Evolutionary conservation across 192 early-diverging fungal species (phyloP).

Genomic region (Coemansia sp.): DNA sequence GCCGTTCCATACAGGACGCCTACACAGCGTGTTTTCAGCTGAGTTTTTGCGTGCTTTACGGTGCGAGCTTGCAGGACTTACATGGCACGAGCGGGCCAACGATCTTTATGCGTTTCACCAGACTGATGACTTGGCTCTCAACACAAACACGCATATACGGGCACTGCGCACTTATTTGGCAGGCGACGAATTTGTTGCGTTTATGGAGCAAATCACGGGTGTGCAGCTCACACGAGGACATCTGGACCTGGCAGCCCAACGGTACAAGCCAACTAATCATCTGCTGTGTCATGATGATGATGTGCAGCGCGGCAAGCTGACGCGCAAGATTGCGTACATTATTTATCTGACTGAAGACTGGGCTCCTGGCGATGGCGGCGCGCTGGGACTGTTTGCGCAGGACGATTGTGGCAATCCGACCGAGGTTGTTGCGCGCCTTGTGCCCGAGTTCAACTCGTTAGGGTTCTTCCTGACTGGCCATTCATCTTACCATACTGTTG

Average conservation of each 20-base stretch:
- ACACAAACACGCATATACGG: constrained; percentile 39
- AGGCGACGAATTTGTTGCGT: constrained; percentile 60
- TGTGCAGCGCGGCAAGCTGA: constrained; percentile 60
- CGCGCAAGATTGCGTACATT: constrained; percentile 69
- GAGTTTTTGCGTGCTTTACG: constrained; percentile 29
- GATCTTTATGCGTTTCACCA: constrained; percentile 74
- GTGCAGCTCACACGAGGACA: constrained; percentile 59
- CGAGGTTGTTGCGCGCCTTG: constrained; percentile 40
- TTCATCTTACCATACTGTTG: constrained; percentile 60
- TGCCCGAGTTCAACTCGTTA: constrained; percentile 59
- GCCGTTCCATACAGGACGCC: constrained; percentile 40
- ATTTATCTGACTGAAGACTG: constrained; percentile 70
- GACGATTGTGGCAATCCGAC: constrained; percentile 54
- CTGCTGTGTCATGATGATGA: constrained; percentile 76
- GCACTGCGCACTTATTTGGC: constrained; percentile 61
- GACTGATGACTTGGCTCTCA: constrained; percentile 60
- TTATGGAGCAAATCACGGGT: constrained; percentile 65
- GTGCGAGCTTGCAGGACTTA: constrained; percentile 17
- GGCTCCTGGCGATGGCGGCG: constrained; percentile 63
- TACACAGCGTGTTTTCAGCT: constrained; percentile 15
- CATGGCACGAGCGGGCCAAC: constrained; percentile 58
- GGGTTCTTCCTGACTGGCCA: constrained; percentile 63
- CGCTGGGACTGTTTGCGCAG: constrained; percentile 63
- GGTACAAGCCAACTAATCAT: constrained; percentile 63
- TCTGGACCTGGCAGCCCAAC: constrained; percentile 67